Base-by-base conservation (phyloP, 2,329 filamentous ascomycete genomes). In the Cytospora leucostoma region DNA sequence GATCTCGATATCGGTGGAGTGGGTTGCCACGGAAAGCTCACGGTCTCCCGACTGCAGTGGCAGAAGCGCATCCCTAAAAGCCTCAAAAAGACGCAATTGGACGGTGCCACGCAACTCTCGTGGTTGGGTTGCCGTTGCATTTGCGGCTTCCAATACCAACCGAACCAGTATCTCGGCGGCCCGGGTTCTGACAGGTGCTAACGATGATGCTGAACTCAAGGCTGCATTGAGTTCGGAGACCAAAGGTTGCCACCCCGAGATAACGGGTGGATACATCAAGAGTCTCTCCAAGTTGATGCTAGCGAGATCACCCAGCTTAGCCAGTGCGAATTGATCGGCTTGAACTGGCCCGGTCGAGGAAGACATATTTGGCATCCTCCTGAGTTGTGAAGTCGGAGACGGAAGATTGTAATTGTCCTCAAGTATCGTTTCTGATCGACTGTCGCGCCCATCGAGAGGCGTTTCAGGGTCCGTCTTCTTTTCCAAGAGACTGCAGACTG, bases 161-260 rank as follows among this genome's bases (percentile, higher is more conserved):
- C 79, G 79, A 4, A 87, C 81, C 0, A 92, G 76, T 27, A 88
- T 88, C 56, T 89, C 86, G 6, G 87, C 88, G 8, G 89, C 88
- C 61, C 84, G 80, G 5, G 78, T 77, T 55, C 87, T 78, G 5
- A 89, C 84, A 0, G 82, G 79, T 1, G 84, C 72, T 13, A 80
- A 79, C 27, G 80, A 79, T 0, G 74, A 68, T 0, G 78, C 70
- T 0, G 82, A 83, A 58, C 79, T 79, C 27, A 88, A 71, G 2
- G 81, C 80, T 17, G 71, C 70, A 37, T 83, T 82, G 1, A 89
- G 75, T 67, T 88, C 82, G 1, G 78, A 73, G 0, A 77, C 85
- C 37, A 98, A 76, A 5, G 86, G 78, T 13, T 82, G 76, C 95
- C 94, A 99, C 2, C 93, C 93, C 58, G 88, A 93, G 11, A 84